Evolutionary conservation across 129 eudicot species (phyloP).

Genomic region (Ambrosia trifida): DNA sequence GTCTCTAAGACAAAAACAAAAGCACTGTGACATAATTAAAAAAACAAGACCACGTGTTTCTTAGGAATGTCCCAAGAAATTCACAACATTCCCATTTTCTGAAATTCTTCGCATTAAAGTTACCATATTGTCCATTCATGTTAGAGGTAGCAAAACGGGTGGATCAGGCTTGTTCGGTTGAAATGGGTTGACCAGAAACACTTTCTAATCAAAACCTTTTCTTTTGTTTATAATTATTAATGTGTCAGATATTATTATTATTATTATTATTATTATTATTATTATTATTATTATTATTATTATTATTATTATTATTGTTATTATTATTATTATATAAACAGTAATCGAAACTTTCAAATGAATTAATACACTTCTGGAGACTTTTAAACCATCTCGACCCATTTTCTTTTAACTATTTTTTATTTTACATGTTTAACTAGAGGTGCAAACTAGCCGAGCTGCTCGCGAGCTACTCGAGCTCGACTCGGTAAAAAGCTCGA

Average conservation of each 20-base stretch:
- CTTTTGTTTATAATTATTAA: background rate
- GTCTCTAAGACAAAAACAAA: slow-evolving; percentile 59
- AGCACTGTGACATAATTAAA: slow-evolving; percentile 10
- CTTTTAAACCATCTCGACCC: background rate
- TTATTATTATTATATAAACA: background rate
- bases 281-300: no score
- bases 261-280: background rate
- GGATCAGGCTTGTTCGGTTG: background rate
- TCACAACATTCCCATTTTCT: background rate
- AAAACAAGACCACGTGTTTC: slow-evolving; percentile 15
- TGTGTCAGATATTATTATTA: background rate
- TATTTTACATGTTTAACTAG: background rate
- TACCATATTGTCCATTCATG: background rate
- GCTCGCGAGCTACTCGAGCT: no score
- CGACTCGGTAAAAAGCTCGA: no score
- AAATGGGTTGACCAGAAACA: background rate
- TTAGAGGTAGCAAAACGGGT: slow-evolving; percentile 2
- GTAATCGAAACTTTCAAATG: background rate
- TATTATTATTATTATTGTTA: background rate
- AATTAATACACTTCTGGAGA: background rate
- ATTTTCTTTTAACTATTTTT: background rate
- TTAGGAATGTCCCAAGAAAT: background rate
- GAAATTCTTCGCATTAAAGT: slow-evolving; percentile 14
- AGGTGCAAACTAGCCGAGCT: no score
- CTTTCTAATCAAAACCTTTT: background rate